A percentile compares a stretch with the other conserved stretches of the same genome.
phyloP scores from a whole-genome alignment of 2,329 filamentous ascomycete genomes.

The Ophiocordyceps camponoti-leonardi region DNA sequence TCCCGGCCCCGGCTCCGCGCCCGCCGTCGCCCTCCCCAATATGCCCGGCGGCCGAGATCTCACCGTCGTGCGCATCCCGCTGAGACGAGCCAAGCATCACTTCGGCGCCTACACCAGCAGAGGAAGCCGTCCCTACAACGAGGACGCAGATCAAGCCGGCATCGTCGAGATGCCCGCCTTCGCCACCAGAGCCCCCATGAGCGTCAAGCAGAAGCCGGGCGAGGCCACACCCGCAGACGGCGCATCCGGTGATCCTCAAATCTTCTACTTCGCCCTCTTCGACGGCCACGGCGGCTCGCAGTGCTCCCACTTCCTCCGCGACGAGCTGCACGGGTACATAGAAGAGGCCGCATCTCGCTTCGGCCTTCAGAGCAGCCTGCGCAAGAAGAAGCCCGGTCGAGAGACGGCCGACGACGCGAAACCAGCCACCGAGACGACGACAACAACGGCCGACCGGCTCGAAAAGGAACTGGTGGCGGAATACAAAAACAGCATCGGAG shows the following conservation, averaged over 20 bases:
- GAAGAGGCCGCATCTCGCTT: constrained; percentile 67
- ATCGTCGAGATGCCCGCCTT: constrained; percentile 90
- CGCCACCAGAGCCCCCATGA: constrained; percentile 63
- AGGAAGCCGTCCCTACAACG: constrained; percentile 76
- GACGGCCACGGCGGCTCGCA: constrained; percentile 87
- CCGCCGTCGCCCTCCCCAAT: constrained; percentile 41
- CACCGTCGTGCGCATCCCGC: constrained; percentile 85
- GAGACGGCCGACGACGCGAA: constrained; percentile 27
- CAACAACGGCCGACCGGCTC: constrained; percentile 44
- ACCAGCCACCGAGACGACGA: constrained; percentile 32
- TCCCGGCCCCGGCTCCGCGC: constrained; percentile 31
- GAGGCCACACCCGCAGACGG: constrained; percentile 57
- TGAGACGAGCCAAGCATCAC: constrained; percentile 89
- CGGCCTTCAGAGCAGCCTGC: constrained; percentile 59
- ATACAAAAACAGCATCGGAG: constrained; percentile 75
- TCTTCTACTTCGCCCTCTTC: constrained; percentile 95
- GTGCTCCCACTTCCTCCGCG: constrained; percentile 72
- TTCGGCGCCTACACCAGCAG: constrained; percentile 68
- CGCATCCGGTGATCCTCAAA: constrained; percentile 75
- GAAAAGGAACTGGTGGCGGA: constrained; percentile 54
- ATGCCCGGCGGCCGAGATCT: constrained; percentile 52
- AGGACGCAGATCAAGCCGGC: constrained; percentile 86
- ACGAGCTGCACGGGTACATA: constrained; percentile 75
- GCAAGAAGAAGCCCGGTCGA: constrained; percentile 22
- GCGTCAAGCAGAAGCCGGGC: constrained; percentile 30